Percentiles rank a stretch among this genome's conserved stretches.
Evolutionary conservation across 1,284 basidiomycete genomes (phyloP).

Genomic region (Pseudozyma tsukubaensis): DNA sequence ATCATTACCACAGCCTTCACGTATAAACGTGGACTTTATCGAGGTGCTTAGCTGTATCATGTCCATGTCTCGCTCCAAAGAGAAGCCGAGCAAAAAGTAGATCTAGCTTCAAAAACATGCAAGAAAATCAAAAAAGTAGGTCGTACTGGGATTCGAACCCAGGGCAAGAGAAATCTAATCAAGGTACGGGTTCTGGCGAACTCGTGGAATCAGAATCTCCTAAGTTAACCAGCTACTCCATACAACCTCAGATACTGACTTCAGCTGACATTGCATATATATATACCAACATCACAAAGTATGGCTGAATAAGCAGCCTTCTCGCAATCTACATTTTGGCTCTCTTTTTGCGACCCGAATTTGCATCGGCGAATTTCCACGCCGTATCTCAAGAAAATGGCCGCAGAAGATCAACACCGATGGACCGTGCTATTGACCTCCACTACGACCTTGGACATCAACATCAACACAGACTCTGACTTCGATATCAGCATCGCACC

Average conservation of each 20-base stretch:
- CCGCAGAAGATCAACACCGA: not conserved
- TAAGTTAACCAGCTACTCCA: constrained; percentile 52
- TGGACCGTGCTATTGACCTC: constrained; percentile 17
- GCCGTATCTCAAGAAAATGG: not conserved
- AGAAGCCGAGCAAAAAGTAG: not conserved
- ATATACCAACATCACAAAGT: not conserved
- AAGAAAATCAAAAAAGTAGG: constrained; percentile 16
- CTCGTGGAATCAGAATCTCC: constrained; percentile 36
- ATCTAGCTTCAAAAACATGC: not conserved
- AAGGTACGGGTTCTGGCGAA: not conserved
- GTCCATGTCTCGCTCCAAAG: not conserved
- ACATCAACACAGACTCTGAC: not conserved
- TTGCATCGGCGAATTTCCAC: constrained; percentile 8
- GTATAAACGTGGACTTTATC: too few species aligned
- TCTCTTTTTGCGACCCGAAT: constrained; percentile 4
- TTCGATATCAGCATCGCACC: not conserved
- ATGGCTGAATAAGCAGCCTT: too few species aligned
- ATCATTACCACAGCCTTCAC: too few species aligned
- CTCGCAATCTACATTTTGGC: too few species aligned
- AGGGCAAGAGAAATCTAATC: constrained; percentile 45
- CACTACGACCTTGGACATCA: not conserved
- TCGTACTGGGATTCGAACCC: constrained; percentile 57
- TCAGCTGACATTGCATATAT: too few species aligned
- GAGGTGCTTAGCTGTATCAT: too few species aligned
- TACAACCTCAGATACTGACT: constrained; percentile 21